A percentile compares a stretch with the other conserved stretches of the same genome.
phyloP scores from a whole-genome alignment of 768 basidiomycete genomes.

The Postia placenta region DNA sequence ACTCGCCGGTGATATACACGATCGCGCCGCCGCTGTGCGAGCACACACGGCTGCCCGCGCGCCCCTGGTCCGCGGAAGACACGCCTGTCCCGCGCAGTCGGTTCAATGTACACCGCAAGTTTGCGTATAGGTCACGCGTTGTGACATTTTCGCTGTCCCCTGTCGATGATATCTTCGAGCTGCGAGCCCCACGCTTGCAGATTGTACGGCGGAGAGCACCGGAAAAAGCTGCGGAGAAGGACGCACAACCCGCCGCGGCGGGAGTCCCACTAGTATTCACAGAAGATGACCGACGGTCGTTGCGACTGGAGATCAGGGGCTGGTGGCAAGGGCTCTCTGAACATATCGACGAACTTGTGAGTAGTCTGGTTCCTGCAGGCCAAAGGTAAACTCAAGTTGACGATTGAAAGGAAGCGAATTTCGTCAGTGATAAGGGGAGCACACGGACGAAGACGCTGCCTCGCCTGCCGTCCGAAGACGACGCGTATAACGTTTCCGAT shows the following conservation, averaged over 20 bases:
- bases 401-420: conserved; percentile 39
- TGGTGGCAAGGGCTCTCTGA: conserved; percentile 67
- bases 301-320: conserved; percentile 53
- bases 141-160: conserved; percentile 42
- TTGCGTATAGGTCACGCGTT: conserved; percentile 25
- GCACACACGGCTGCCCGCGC: conserved; percentile 16
- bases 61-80: conserved; percentile 16
- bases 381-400: background rate
- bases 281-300: conserved; percentile 36
- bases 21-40: conserved; percentile 17
- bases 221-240: conserved; percentile 11
- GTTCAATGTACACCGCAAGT: conserved; percentile 37
- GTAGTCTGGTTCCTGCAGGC: conserved; percentile 14
- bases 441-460: conserved; percentile 45
- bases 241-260: background rate
- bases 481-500: conserved; percentile 32
- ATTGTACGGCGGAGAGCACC: conserved; percentile 30
- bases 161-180: conserved; percentile 54
- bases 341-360: conserved; percentile 54
- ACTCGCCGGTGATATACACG: conserved; percentile 15
- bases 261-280: too few relatives aligned
- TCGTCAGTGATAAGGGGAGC: conserved; percentile 16
- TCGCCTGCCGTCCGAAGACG: conserved; percentile 52
- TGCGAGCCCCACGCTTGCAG: conserved; percentile 56
- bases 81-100: conserved; percentile 24